Evolutionary conservation across 2,329 filamentous ascomycete species (phyloP).

Genomic region (Mycosphaerella sp.): DNA sequence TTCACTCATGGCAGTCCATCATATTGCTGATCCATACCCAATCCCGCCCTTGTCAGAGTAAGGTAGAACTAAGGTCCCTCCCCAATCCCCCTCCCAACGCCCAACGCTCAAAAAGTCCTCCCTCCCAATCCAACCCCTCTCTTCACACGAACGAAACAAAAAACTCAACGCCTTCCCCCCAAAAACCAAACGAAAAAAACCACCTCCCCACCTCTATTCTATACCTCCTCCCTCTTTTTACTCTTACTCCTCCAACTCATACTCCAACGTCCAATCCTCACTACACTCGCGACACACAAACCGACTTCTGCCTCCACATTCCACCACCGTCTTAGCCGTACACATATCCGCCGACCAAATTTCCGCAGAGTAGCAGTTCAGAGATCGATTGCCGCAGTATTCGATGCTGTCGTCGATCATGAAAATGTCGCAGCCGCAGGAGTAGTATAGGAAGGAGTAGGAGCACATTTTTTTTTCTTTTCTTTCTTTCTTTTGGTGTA

Average conservation of each 20-base stretch:
- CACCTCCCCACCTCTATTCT: too few relatives aligned
- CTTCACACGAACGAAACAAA: too few relatives aligned
- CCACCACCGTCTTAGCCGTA: constrained; percentile 24
- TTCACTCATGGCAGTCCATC: too few relatives aligned
- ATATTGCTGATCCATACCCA: too few relatives aligned
- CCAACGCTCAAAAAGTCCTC: too few relatives aligned
- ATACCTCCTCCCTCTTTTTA: too few relatives aligned
- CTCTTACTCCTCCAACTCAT: constrained; percentile 38
- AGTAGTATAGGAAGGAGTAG: constrained; percentile 45
- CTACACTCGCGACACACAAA: constrained; percentile 18
- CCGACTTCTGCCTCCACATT: constrained; percentile 14
- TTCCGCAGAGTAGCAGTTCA: constrained; percentile 44
- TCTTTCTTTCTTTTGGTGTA: neutral
- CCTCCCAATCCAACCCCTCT: too few relatives aligned
- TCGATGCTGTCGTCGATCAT: constrained; percentile 44
- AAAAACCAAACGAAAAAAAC: too few relatives aligned
- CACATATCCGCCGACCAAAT: constrained; percentile 44
- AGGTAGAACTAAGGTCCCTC: too few relatives aligned
- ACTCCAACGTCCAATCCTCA: constrained; percentile 22
- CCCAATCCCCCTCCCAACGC: too few relatives aligned
- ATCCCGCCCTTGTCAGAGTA: too few relatives aligned
- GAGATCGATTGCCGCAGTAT: constrained; percentile 41
- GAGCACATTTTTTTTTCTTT: constrained; percentile 37
- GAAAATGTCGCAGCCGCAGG: constrained; percentile 46
- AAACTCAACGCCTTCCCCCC: too few relatives aligned